Percentiles rank a stretch among this genome's conserved stretches.
Conservation (phyloP, 495 filamentous ascomycete genomes). For the Talaromyces nanjingensis region DNA sequence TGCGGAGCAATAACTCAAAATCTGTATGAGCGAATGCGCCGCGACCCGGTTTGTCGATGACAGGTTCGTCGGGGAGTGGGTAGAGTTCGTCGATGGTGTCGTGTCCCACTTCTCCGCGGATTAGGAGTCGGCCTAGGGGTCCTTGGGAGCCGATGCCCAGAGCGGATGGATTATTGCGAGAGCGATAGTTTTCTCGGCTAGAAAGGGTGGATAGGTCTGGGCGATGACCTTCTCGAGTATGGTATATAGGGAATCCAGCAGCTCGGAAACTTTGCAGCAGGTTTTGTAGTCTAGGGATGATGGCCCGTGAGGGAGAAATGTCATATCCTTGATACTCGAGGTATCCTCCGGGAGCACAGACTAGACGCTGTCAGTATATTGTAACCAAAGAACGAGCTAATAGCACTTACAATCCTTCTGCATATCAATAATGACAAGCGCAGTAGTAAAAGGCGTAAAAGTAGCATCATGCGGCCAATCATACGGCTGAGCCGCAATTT, state of each 20-base stretch:
- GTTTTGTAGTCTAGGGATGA: slow-evolving; percentile 48
- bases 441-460: slow-evolving; percentile 52
- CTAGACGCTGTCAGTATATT: slow-evolving; percentile 29
- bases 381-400: background rate
- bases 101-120: slow-evolving; percentile 59
- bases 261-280: slow-evolving; percentile 53
- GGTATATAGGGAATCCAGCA: slow-evolving; percentile 54
- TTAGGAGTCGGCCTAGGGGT: slow-evolving; percentile 55
- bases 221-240: slow-evolving; percentile 63
- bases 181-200: slow-evolving; percentile 47
- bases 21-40: slow-evolving; percentile 64
- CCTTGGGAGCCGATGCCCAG: slow-evolving; percentile 55
- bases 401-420: slow-evolving; percentile 55
- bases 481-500: slow-evolving; percentile 47
- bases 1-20: slow-evolving; percentile 52
- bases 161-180: slow-evolving; percentile 44
- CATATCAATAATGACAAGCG: slow-evolving; percentile 66
- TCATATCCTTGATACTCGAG: slow-evolving; percentile 54
- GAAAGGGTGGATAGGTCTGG: slow-evolving; percentile 54
- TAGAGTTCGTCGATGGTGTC: slow-evolving; percentile 54
- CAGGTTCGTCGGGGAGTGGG: slow-evolving; percentile 47
- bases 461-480: slow-evolving; percentile 56
- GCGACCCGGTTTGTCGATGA: slow-evolving; percentile 63
- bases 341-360: slow-evolving; percentile 53
- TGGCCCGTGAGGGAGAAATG: slow-evolving; percentile 40